phyloP scores from a whole-genome alignment of 2,329 filamentous ascomycete genomes.

The Fusarium penzigii region DNA sequence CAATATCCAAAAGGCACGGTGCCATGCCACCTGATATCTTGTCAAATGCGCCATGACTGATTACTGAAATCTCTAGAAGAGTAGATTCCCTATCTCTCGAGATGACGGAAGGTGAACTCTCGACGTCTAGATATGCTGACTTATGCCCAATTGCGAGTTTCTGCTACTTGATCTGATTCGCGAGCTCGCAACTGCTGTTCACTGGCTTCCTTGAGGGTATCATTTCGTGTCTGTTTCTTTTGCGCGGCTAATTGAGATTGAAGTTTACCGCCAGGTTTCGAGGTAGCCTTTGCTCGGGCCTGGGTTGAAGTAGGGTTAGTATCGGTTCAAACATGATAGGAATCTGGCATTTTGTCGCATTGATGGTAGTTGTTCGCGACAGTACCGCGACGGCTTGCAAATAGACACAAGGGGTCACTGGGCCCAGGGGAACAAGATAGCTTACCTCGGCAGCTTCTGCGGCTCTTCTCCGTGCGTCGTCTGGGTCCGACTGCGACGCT shows the following conservation, averaged over 20 bases:
- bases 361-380: neutral
- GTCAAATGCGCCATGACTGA: too few species aligned
- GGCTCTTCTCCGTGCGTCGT: slow-evolving; percentile 70
- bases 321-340: slow-evolving; percentile 1
- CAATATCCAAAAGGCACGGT: too few species aligned
- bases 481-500: slow-evolving; percentile 32
- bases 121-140: neutral
- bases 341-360: neutral
- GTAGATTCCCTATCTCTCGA: too few species aligned
- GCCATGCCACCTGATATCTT: too few species aligned
- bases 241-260: slow-evolving; percentile 71
- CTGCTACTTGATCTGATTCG: slow-evolving; percentile 63
- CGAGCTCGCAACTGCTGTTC: slow-evolving; percentile 64
- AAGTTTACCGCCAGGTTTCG: slow-evolving; percentile 67
- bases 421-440: slow-evolving; percentile 13
- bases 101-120: too few species aligned
- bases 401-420: too few species aligned
- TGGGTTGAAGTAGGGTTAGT: slow-evolving; percentile 33
- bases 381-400: neutral
- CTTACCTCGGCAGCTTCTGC: slow-evolving; percentile 83
- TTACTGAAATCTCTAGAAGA: too few species aligned
- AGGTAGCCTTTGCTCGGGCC: slow-evolving; percentile 66
- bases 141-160: slow-evolving; percentile 39
- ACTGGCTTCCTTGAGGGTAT: slow-evolving; percentile 69
- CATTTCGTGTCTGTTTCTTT: slow-evolving; percentile 69